phyloP scores from a whole-genome alignment of 352 stramenopile species.

The Blastocystis sp. region DNA sequence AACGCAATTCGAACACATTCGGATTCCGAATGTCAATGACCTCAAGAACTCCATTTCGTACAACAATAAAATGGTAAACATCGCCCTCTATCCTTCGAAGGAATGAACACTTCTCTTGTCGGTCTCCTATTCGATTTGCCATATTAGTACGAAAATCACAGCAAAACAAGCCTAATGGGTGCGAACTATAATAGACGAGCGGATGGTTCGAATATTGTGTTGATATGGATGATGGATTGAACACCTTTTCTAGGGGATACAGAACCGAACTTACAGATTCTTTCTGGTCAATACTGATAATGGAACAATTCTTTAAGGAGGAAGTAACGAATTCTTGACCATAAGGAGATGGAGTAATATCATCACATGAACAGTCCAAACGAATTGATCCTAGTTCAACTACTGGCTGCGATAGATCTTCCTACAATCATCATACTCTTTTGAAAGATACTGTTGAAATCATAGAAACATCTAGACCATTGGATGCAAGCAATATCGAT shows the following conservation, averaged over 20 bases:
- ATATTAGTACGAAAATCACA: constrained; percentile 32
- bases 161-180: not conserved
- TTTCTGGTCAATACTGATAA: not conserved
- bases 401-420: not conserved
- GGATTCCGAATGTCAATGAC: constrained; percentile 55
- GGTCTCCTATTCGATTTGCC: not conserved
- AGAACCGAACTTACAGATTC: not conserved
- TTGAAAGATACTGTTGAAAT: not conserved
- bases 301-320: not conserved
- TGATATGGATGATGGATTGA: not conserved
- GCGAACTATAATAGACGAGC: constrained; percentile 35
- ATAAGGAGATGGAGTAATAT: constrained; percentile 24
- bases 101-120: not conserved
- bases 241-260: not conserved
- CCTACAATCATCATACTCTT: not conserved
- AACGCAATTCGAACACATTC: not conserved
- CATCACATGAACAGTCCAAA: constrained; percentile 30
- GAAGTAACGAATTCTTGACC: not conserved
- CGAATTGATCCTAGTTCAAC: not conserved
- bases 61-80: not conserved
- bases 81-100: not conserved
- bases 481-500: not conserved
- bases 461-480: not conserved
- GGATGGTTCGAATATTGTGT: constrained; percentile 9
- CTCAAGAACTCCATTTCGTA: not conserved